Conservation (phyloP, 2,329 filamentous ascomycete species). For the Aspergillus sp. region DNA sequence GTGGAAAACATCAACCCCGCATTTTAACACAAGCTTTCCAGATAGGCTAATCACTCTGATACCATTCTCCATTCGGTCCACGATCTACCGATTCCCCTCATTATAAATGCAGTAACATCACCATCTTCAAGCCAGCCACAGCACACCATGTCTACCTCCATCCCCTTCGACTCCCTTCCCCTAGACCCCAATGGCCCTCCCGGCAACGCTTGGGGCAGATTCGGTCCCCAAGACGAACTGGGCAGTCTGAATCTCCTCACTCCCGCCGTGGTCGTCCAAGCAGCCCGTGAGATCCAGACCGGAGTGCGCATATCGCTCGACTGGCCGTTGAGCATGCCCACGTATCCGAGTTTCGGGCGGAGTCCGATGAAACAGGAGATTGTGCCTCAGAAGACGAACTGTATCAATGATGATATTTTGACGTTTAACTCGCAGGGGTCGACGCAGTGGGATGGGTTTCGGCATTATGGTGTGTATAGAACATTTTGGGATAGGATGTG, state of each 20-base stretch:
- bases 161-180: not conserved
- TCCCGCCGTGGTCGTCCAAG: slow-evolving; percentile 37
- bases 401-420: slow-evolving; percentile 25
- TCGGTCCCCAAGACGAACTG: slow-evolving; percentile 47
- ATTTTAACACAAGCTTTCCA: too few relatives aligned
- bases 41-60: too few relatives aligned
- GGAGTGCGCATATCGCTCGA: slow-evolving; percentile 50
- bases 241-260: slow-evolving; percentile 55
- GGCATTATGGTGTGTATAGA: slow-evolving; percentile 23
- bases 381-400: slow-evolving; percentile 38
- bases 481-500: too few relatives aligned
- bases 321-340: slow-evolving; percentile 53
- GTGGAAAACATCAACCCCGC: too few relatives aligned
- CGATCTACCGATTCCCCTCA: too few relatives aligned
- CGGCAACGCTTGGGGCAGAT: slow-evolving; percentile 55
- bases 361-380: slow-evolving; percentile 52
- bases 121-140: too few relatives aligned
- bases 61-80: too few relatives aligned
- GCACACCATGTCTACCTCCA: too few relatives aligned
- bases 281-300: slow-evolving; percentile 42
- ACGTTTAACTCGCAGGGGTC: slow-evolving; percentile 56
- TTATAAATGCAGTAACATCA: too few relatives aligned
- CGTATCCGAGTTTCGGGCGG: slow-evolving; percentile 52
- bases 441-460: slow-evolving; percentile 47
- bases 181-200: slow-evolving; percentile 33